Conservation (phyloP, 2,329 filamentous ascomycete genomes). For the Emergomyces orientalis region DNA sequence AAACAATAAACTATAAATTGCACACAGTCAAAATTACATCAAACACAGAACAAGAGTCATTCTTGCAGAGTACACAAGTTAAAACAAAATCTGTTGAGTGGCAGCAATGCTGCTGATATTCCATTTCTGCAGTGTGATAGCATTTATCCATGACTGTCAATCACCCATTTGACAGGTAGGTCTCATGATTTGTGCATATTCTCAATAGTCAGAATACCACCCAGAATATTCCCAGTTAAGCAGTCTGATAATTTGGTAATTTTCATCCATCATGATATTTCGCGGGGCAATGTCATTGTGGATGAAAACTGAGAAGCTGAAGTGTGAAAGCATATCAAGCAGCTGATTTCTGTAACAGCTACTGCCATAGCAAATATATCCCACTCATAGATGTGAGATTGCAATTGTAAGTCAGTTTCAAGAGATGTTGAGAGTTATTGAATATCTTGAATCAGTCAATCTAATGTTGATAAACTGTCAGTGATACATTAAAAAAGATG, state of each 20-base stretch:
- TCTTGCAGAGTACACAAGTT: too few relatives aligned
- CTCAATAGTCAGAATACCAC: too few relatives aligned
- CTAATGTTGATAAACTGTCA: conserved; percentile 17
- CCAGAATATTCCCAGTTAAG: too few relatives aligned
- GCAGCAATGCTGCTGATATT: too few relatives aligned
- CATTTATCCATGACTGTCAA: conserved; percentile 22
- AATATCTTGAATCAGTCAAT: conserved; percentile 18
- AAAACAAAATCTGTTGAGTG: conserved; percentile 25
- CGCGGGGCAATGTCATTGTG: too few relatives aligned
- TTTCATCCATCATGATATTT: too few relatives aligned
- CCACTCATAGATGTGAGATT: conserved; percentile 20
- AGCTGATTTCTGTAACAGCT: too few relatives aligned
- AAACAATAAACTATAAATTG: too few relatives aligned
- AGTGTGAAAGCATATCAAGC: too few relatives aligned
- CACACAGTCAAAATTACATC: too few relatives aligned
- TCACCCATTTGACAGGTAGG: conserved; percentile 17
- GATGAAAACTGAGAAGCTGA: conserved; percentile 22
- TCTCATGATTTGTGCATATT: conserved; percentile 25
- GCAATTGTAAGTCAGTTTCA: conserved; percentile 17
- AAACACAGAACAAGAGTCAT: too few relatives aligned
- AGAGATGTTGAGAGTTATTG: conserved; percentile 14
- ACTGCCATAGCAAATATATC: conserved; percentile 18
- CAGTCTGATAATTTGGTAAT: too few relatives aligned
- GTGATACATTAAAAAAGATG: conserved; percentile 18
- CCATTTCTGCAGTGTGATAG: conserved; percentile 21